These are phyloP conservation scores for Solanum hybrid DNA, from an alignment of 305 asterid species.

Conservation along the genomic window DNA sequence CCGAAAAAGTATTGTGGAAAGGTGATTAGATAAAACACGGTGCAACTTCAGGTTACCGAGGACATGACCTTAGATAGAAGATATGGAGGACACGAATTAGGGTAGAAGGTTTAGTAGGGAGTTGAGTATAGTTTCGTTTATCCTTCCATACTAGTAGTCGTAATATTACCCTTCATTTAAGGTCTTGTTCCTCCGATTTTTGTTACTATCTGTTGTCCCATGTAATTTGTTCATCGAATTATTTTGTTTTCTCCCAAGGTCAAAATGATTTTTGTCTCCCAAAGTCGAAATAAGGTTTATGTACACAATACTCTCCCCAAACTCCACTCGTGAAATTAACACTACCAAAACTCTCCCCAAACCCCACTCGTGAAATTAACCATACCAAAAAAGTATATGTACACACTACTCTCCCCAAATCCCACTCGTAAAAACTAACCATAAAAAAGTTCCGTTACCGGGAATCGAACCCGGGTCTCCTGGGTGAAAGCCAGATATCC, in stretches of 20 bases:
- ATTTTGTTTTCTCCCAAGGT: not conserved
- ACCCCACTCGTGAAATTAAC: not conserved
- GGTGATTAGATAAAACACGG: not conserved
- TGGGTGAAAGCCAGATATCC: constrained; percentile 99
- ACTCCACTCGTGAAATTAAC: not conserved
- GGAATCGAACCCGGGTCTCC: constrained; percentile 94
- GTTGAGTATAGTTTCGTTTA: not conserved
- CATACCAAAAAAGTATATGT: not conserved
- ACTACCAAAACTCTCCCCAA: not conserved
- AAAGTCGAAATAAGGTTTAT: too few relatives aligned
- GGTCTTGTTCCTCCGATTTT: not conserved
- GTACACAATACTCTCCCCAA: too few relatives aligned
- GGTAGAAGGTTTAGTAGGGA: not conserved
- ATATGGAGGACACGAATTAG: not conserved
- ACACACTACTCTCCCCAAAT: not conserved
- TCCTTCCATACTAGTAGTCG: not conserved
- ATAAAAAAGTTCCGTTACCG: constrained; percentile 38
- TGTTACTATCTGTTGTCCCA: not conserved
- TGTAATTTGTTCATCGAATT: not conserved
- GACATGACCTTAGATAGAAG: not conserved
- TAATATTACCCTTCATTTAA: not conserved
- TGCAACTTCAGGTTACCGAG: not conserved
- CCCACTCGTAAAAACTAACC: not conserved
- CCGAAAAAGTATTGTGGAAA: not conserved
- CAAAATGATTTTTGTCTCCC: too few relatives aligned